phyloP scores from a whole-genome alignment of 2,329 filamentous ascomycete species.

The Lojkania enalia region DNA sequence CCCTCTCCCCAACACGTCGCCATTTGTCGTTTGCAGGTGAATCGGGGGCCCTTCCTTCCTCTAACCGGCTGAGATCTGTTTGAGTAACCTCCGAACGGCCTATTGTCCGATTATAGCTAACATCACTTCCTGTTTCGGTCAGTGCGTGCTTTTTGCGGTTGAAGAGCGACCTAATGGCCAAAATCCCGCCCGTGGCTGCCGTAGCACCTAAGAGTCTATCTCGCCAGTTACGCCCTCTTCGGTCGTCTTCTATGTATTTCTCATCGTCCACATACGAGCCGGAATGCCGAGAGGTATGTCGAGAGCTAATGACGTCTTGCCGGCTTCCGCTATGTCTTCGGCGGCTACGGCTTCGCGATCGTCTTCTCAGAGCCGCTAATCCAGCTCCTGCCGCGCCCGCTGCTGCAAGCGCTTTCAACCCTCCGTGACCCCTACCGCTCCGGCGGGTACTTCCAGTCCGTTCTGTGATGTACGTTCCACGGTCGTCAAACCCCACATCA shows the following conservation, averaged over 20 bases:
- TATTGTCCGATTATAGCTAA: slow-evolving; percentile 57
- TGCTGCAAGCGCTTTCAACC: slow-evolving; percentile 54
- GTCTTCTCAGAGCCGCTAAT: slow-evolving; percentile 55
- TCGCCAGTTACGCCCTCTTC: slow-evolving; percentile 46
- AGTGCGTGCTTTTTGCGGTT: slow-evolving; percentile 47
- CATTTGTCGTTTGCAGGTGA: slow-evolving; percentile 47
- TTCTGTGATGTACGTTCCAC: slow-evolving; percentile 62
- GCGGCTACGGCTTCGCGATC: slow-evolving; percentile 47
- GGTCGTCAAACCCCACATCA: slow-evolving; percentile 58
- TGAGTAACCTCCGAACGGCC: slow-evolving; percentile 53
- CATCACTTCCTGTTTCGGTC: slow-evolving; percentile 57
- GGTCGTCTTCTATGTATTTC: slow-evolving; percentile 44
- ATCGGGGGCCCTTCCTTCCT: slow-evolving; percentile 58
- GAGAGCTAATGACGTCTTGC: slow-evolving; percentile 41
- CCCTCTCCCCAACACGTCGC: slow-evolving; percentile 44
- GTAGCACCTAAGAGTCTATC: slow-evolving; percentile 51
- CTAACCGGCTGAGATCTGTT: slow-evolving; percentile 52
- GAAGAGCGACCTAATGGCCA: slow-evolving; percentile 60
- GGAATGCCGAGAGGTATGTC: slow-evolving; percentile 34
- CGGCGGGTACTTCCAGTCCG: slow-evolving; percentile 50
- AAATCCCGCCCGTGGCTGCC: slow-evolving; percentile 48
- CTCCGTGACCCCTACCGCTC: slow-evolving; percentile 35
- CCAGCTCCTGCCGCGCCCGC: slow-evolving; percentile 62
- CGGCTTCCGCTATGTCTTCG: slow-evolving; percentile 27
- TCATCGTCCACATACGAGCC: slow-evolving; percentile 47